A percentile compares a stretch with the other conserved stretches of the same genome.
These are phyloP conservation scores for Phragmites australis DNA, from an alignment of 176 grass and related monocot genomes.

Conservation along the genomic window DNA sequence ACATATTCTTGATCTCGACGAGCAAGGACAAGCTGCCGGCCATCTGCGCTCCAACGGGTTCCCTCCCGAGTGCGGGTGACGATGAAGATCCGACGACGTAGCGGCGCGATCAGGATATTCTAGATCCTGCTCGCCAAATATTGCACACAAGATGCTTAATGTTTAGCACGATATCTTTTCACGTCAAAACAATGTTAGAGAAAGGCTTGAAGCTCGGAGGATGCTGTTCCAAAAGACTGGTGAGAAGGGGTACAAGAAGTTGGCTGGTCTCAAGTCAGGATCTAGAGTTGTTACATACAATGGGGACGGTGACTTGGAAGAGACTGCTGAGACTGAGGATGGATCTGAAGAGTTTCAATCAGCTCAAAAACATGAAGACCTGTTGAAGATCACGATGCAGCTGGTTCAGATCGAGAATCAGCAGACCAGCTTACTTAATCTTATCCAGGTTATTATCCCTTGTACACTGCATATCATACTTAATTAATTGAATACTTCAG, in stretches of 20 bases:
- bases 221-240: slow-evolving; percentile 65
- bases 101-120: too few relatives aligned
- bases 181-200: slow-evolving; percentile 55
- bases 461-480: not conserved
- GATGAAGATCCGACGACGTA: too few relatives aligned
- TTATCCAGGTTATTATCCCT: slow-evolving; percentile 75
- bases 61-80: too few relatives aligned
- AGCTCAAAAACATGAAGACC: slow-evolving; percentile 59
- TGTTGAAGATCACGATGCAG: slow-evolving; percentile 81
- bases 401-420: slow-evolving; percentile 98
- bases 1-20: too few relatives aligned
- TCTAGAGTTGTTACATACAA: slow-evolving; percentile 70
- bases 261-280: slow-evolving; percentile 57
- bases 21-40: too few relatives aligned
- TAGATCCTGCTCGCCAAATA: too few relatives aligned
- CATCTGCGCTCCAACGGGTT: too few relatives aligned
- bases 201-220: slow-evolving; percentile 64
- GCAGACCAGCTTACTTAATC: slow-evolving; percentile 80
- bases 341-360: slow-evolving; percentile 50
- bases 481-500: too few relatives aligned
- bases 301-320: slow-evolving; percentile 49
- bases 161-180: too few relatives aligned
- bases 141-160: too few relatives aligned
- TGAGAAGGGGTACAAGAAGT: slow-evolving; percentile 64
- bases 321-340: slow-evolving; percentile 33